Percentiles rank a stretch among this genome's conserved stretches.
phyloP scores from a whole-genome alignment of 805 yeast species.

The Cyberlindnera galapagoensis region DNA sequence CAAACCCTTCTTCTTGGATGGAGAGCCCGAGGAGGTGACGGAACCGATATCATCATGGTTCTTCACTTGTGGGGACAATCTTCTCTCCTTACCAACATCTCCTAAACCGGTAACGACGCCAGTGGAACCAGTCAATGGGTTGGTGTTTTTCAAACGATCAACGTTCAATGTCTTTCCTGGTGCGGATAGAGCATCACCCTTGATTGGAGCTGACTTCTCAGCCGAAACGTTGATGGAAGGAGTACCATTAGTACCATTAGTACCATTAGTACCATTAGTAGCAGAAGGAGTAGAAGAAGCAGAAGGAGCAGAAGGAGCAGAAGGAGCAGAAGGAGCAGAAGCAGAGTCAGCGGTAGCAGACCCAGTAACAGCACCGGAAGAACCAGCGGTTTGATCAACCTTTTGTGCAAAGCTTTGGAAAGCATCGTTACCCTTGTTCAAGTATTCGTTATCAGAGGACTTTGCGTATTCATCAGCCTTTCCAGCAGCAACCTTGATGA shows the following conservation, averaged over 20 bases:
- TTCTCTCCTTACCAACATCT: no score
- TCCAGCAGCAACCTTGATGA: constrained; percentile 14
- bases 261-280: background rate
- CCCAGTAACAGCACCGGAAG: background rate
- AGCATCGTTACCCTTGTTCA: constrained; percentile 8
- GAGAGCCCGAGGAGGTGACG: constrained; percentile 12
- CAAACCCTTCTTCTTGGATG: constrained; percentile 15
- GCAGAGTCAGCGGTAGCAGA: constrained; percentile 1
- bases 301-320: background rate
- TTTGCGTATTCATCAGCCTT: constrained; percentile 13
- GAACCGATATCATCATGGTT: constrained; percentile 2
- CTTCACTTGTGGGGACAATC: constrained; percentile 9
- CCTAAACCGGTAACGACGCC: constrained; percentile 4
- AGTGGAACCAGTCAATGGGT: constrained; percentile 5
- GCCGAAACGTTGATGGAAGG: background rate
- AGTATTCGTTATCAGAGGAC: constrained; percentile 8
- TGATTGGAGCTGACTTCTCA: constrained; percentile 1
- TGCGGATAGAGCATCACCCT: background rate
- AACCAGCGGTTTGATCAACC: constrained; percentile 8
- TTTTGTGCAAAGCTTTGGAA: constrained; percentile 14
- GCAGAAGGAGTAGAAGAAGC: background rate
- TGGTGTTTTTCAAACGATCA: constrained; percentile 6
- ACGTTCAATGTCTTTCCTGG: no score
- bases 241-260: background rate
- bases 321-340: constrained; percentile 4